Evolutionary conservation across 129 eudicot species (phyloP), one percentile per base, ranked within the genome.

Genomic region (Flaveria bidentis): DNA sequence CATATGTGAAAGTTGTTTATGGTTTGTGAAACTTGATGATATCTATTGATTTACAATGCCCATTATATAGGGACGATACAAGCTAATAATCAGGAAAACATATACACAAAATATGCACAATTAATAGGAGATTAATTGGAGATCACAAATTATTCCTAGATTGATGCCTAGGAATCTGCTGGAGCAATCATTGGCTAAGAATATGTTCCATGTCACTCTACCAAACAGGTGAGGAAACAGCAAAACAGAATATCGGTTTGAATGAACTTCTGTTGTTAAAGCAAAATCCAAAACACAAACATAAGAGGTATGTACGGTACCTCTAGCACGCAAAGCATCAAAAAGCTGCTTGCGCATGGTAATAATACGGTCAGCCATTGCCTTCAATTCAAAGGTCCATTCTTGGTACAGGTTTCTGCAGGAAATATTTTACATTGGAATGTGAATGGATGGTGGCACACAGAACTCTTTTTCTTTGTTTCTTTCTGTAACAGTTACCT

Each of bases 281-380:
- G 55, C 13, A 56, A 20, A 28, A 18, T 41, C 15, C 42, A 42
- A 33, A n/a, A 64, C 67, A 64, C 9, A 61, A 26, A 61, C 42
- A 61, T 61, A 61, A 25, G 42, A 61, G 42, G 42, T 5, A 13
- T 15, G 41, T 61, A 26, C 7, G 22, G 25, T 80, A 90, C 98
- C 98, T 91, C 93, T 84, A 71, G 88, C 63, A 33, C 81, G 71
- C 73, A 93, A 79, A 76, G 97, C 96, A 49, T 93, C 91, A 83
- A 88, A 93, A 30, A 93, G 87, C 71, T 87, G 82, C 63, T 86
- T 86, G 78, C 98, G 95, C 97, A 93, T 93, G 76, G 84, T 88
- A 47, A 93, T 93, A 28, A 93, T 93, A 53, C 98, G 97, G 67
- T 91, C 98, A 55, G 98, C 98, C 98, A 93, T 93, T 71, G 85